Evolutionary conservation across 129 eudicot genomes (phyloP), one percentile per base, ranked within the genome.

Genomic region (Heracleum sosnowskyi): DNA sequence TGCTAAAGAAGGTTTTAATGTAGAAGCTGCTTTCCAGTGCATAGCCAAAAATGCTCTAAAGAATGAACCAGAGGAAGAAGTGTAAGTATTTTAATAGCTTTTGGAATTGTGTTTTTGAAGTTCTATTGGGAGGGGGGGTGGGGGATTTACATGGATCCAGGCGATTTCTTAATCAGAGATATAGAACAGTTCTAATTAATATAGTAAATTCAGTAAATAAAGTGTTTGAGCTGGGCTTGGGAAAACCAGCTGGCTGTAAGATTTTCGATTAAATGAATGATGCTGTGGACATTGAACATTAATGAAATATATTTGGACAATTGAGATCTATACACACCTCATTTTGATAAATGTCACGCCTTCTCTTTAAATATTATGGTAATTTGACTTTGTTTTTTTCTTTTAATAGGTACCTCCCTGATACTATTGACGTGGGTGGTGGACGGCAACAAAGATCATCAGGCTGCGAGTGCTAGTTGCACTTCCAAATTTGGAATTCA

Each of bases 1-100:
- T 77, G 97, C 97, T 36, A 92, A 92, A 82, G 97, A 92, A 78
- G 93, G 96, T 47, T 88, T 82, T 45, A 90, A 88, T 62, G 97
- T 92, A 51, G 96, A 92, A 79, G 93, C 90, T 76, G 97, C 97
- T 81, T 92, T 92, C 42, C 85, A 88, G 69, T 92, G 96, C 76
- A 92, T 90, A 80, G 93, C 96, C 47, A 92, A 90, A 82, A 90
- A 88, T 81, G 97, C 97, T 76, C 87, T 90, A 16, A 90, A 90
- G 81, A 90, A 90, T 46, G 96, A 92, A 83, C 86, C 92, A 36
- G 89, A 86, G 80, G 89, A 86, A 60, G 89, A 86, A 86, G 75
- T 82, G 89, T 86, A 64, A 86, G 89, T 72, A 78, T 80, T 33
- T 42, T 69, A 49, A 22, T 37, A 37, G 76, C 76, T 13, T 79